phyloP scores from a whole-genome alignment of 208 protist genomes.

The Trypanosoma brucei region DNA sequence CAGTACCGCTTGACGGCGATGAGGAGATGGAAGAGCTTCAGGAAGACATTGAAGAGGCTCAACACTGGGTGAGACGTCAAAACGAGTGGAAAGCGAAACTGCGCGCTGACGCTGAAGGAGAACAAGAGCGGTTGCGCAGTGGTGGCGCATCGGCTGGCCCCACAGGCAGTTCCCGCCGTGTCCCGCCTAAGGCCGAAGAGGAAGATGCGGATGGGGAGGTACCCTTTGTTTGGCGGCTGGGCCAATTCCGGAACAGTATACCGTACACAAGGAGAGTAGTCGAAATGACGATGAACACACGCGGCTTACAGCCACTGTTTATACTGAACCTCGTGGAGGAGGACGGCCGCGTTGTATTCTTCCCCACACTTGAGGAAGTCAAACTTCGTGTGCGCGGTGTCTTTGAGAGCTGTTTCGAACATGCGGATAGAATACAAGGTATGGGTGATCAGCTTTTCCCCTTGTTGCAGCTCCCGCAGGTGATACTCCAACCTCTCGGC shows the following conservation, averaged over 20 bases:
- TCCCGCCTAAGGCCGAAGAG: constrained; percentile 5
- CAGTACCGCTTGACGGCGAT: constrained; percentile 25
- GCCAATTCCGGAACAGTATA: constrained; percentile 33
- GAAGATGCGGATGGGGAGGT: constrained; percentile 21
- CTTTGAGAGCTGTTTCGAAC: constrained; percentile 75
- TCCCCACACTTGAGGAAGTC: constrained; percentile 69
- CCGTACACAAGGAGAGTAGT: constrained; percentile 74
- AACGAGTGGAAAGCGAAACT: constrained; percentile 22
- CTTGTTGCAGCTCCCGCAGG: constrained; percentile 62
- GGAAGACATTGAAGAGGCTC: constrained; percentile 59
- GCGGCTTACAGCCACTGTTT: constrained; percentile 82
- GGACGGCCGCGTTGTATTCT: constrained; percentile 45
- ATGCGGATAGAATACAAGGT: constrained; percentile 59
- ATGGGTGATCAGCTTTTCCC: constrained; percentile 93
- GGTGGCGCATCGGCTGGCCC: not conserved
- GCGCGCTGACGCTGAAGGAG: constrained; percentile 14
- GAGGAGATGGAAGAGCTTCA: constrained; percentile 48
- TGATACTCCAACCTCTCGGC: constrained; percentile 43
- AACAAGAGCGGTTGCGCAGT: constrained; percentile 5
- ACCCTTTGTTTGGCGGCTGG: constrained; percentile 60
- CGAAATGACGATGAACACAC: constrained; percentile 58
- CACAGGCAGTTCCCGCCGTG: not conserved
- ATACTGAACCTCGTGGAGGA: constrained; percentile 64
- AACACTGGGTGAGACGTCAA: constrained; percentile 51
- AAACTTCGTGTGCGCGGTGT: constrained; percentile 48